Conservation (phyloP, 306 rosid genomes). For the Prunus salicina region DNA sequence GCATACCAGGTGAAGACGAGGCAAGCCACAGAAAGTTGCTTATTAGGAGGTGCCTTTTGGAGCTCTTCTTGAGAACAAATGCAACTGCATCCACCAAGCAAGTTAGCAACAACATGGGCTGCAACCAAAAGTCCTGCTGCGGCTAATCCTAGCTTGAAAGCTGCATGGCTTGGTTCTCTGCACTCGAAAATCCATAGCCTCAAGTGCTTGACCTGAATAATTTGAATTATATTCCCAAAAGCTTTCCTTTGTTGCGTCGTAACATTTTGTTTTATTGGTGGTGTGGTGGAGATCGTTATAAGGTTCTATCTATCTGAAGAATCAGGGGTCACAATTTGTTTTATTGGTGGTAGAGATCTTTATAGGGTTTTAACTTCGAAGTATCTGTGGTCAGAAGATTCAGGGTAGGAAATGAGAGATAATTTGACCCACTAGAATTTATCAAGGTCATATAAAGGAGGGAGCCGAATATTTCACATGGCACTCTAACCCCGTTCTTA, state of each 20-base stretch:
- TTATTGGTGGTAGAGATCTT: neutral
- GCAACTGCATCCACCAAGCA: too few species aligned
- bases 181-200: too few species aligned
- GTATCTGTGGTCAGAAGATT: neutral
- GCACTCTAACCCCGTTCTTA: neutral
- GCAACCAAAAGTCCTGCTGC: too few species aligned
- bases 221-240: too few species aligned
- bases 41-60: too few species aligned
- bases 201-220: too few species aligned
- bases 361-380: neutral
- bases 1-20: too few species aligned
- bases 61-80: too few species aligned
- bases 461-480: neutral
- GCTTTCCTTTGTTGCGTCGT: neutral
- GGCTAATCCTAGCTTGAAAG: too few species aligned
- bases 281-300: neutral
- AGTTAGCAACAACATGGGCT: too few species aligned
- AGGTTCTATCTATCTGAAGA: neutral
- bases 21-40: too few species aligned
- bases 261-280: neutral
- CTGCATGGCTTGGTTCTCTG: too few species aligned
- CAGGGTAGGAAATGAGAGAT: neutral
- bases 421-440: neutral
- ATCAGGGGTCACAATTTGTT: neutral
- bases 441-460: neutral